These are phyloP conservation scores for Cystofilobasidium bisporidii DNA, from an alignment of 768 basidiomycete species.

Conservation along the genomic window DNA sequence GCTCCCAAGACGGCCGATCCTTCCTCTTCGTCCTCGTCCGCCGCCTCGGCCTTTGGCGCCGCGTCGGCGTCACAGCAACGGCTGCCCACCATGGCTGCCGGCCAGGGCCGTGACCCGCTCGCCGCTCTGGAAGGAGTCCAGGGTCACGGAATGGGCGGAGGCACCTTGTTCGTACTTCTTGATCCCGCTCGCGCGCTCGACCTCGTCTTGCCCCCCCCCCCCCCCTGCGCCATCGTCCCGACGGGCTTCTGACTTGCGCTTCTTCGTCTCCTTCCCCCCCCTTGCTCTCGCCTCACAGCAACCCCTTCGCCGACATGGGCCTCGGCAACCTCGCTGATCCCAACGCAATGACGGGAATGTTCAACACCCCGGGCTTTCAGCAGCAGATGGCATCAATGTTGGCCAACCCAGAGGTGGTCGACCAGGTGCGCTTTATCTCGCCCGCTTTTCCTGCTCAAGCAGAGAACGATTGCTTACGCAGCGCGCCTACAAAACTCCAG, in stretches of 20 bases:
- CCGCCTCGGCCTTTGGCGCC: slow-evolving; percentile 38
- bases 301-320: slow-evolving; percentile 86
- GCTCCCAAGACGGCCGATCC: slow-evolving; percentile 8
- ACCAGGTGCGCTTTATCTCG: slow-evolving; percentile 11
- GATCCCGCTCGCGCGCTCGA: not conserved
- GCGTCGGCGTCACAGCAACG: slow-evolving; percentile 35
- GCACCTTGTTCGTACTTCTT: slow-evolving; percentile 40
- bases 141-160: slow-evolving; percentile 54
- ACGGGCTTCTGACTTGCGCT: too few species aligned
- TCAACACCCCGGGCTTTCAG: slow-evolving; percentile 73
- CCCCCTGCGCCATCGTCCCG: too few species aligned
- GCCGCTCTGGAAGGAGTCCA: slow-evolving; percentile 68
- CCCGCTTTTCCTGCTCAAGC: not conserved
- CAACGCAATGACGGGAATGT: slow-evolving; percentile 81
- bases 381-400: slow-evolving; percentile 57
- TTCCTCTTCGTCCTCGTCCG: slow-evolving; percentile 41
- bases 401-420: slow-evolving; percentile 23
- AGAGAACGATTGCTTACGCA: not conserved
- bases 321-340: slow-evolving; percentile 76
- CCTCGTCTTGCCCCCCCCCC: not conserved
- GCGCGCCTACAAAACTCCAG: not conserved
- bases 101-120: slow-evolving; percentile 68
- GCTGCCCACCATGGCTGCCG: slow-evolving; percentile 79
- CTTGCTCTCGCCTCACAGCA: slow-evolving; percentile 44
- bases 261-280: not conserved